A percentile compares a stretch with the other conserved stretches of the same genome.
Evolutionary conservation across 176 grass and related monocot species (phyloP).

Genomic region (Microstegium vimineum): DNA sequence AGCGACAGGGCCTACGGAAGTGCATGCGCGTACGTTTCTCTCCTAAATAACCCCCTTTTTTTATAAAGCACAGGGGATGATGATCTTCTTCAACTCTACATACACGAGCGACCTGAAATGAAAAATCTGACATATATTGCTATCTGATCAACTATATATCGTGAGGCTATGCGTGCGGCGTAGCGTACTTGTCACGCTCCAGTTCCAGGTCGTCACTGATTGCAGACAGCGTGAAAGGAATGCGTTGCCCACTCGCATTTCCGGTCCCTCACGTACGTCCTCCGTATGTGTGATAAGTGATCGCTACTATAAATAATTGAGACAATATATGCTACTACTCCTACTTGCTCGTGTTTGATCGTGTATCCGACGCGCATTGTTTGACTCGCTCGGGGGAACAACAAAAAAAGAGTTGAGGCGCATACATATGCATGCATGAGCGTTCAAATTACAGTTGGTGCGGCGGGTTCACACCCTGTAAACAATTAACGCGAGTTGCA

Average conservation of each 20-base stretch:
- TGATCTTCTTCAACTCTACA: not conserved
- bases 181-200: not conserved
- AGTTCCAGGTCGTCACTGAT: not conserved
- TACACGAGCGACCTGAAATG: not conserved
- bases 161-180: not conserved
- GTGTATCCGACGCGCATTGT: not conserved
- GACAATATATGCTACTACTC: not conserved
- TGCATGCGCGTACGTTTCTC: too few relatives aligned
- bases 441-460: not conserved
- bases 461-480: not conserved
- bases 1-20: too few relatives aligned
- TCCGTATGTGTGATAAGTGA: too few relatives aligned
- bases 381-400: too few relatives aligned
- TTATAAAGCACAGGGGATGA: too few relatives aligned
- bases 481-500: not conserved
- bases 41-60: too few relatives aligned
- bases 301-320: not conserved
- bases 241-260: not conserved
- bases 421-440: not conserved
- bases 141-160: not conserved
- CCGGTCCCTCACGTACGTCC: too few relatives aligned
- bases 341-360: not conserved
- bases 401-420: not conserved
- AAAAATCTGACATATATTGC: not conserved
- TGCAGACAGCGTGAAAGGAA: conserved; percentile 16